Evolutionary conservation across 2,329 filamentous ascomycete species (phyloP).

Genomic region (Colletotrichum orbiculare): DNA sequence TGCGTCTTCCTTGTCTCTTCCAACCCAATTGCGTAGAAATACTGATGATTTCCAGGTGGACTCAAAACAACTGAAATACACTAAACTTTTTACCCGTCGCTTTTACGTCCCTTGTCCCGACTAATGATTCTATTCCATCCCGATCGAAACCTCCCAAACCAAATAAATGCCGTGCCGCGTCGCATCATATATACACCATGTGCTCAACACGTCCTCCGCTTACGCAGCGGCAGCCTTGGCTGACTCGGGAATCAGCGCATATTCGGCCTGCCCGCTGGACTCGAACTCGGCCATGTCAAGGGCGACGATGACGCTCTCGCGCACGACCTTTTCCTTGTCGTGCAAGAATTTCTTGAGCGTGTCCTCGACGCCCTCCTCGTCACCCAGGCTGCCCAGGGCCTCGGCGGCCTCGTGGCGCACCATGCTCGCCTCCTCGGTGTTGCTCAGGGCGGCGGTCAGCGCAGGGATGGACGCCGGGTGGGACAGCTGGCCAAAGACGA

Average conservation of each 20-base stretch:
- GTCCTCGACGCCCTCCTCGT: conserved; percentile 92
- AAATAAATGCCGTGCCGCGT: neutral
- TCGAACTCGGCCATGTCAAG: conserved; percentile 99
- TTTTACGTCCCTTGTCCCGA: conserved; percentile 35
- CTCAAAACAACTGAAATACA: conserved; percentile 67
- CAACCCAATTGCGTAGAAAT: conserved; percentile 24
- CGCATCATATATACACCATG: conserved; percentile 25
- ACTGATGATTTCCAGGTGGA: conserved; percentile 56
- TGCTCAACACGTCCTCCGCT: conserved; percentile 7
- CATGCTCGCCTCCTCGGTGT: conserved; percentile 90
- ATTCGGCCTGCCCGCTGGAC: conserved; percentile 87
- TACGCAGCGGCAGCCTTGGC: conserved; percentile 50
- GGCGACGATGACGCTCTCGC: conserved; percentile 94
- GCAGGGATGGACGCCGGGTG: conserved; percentile 97
- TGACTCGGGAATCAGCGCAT: conserved; percentile 85
- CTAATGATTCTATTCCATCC: conserved; percentile 32
- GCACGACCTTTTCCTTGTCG: conserved; percentile 91
- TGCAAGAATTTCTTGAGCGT: conserved; percentile 84
- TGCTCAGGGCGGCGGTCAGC: conserved; percentile 80
- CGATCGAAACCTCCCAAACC: conserved; percentile 26
- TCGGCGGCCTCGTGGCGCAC: conserved; percentile 98
- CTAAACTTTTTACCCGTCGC: conserved; percentile 33
- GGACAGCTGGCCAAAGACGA: conserved; percentile 95
- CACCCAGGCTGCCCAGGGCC: conserved; percentile 91
- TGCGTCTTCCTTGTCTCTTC: conserved; percentile 43